Evolutionary conservation across 164 flowering plant species (phyloP).

Genomic region (Brasenia schreberi): DNA sequence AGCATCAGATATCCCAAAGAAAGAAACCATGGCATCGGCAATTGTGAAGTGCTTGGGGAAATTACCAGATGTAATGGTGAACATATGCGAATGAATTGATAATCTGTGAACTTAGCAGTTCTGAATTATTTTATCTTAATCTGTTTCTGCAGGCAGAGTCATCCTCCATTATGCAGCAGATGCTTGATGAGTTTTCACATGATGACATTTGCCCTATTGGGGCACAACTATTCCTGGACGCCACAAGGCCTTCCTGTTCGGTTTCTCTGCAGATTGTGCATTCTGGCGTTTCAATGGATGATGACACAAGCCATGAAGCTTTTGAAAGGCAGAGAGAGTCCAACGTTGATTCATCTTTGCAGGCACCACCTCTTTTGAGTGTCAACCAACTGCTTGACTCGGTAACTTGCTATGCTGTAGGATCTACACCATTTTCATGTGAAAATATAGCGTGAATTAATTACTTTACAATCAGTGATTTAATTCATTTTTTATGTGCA

Average conservation of each 20-base stretch:
- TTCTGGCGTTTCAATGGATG: conserved; percentile 35
- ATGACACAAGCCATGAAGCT: conserved; percentile 28
- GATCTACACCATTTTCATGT: too few relatives aligned
- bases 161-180: conserved; percentile 36
- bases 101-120: too few relatives aligned
- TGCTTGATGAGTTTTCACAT: conserved; percentile 61
- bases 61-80: conserved; percentile 34
- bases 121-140: neutral
- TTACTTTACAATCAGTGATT: too few relatives aligned
- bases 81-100: too few relatives aligned
- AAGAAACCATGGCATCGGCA: conserved; percentile 43
- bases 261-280: conserved; percentile 26
- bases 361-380: conserved; percentile 47
- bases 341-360: conserved; percentile 12
- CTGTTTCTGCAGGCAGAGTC: conserved; percentile 44
- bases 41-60: conserved; percentile 49
- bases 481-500: too few relatives aligned
- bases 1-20: conserved; percentile 31
- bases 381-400: conserved; percentile 88
- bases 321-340: conserved; percentile 20
- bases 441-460: too few relatives aligned
- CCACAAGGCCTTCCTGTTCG: conserved; percentile 18
- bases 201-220: conserved; percentile 77
- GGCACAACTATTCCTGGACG: conserved; percentile 33
- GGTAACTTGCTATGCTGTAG: conserved; percentile 25